Conservation (phyloP, 345 rosid species). For the Brassica incana region DNA sequence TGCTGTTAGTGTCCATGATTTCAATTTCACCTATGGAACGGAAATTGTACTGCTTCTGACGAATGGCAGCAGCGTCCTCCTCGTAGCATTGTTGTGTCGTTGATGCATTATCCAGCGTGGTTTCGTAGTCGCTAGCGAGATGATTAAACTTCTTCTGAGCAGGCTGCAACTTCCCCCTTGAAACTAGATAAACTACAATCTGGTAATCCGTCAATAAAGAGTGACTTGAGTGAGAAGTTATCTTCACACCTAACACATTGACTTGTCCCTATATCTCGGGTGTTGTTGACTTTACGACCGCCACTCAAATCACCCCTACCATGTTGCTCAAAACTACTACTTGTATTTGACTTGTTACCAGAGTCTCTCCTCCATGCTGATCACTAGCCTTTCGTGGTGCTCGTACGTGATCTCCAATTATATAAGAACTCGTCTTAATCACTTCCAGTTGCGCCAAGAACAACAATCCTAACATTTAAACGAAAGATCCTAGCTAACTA, state of each 20-base stretch:
- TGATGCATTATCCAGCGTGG: slow-evolving; percentile 61
- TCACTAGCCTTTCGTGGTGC: slow-evolving; percentile 26
- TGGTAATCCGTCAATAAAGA: slow-evolving; percentile 34
- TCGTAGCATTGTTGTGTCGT: slow-evolving; percentile 63
- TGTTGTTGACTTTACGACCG: too few species aligned
- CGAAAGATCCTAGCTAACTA: not conserved
- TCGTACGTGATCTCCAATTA: slow-evolving; percentile 58
- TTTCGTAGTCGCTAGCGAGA: slow-evolving; percentile 73
- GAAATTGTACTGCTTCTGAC: slow-evolving; percentile 70
- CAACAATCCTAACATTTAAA: slow-evolving; percentile 56
- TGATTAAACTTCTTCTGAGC: slow-evolving; percentile 86
- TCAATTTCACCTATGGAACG: slow-evolving; percentile 69
- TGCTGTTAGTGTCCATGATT: slow-evolving; percentile 61
- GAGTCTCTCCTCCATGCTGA: slow-evolving; percentile 30
- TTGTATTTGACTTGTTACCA: slow-evolving; percentile 4
- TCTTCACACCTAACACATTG: too few species aligned
- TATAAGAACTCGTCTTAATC: slow-evolving; percentile 40
- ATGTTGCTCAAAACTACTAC: slow-evolving; percentile 38
- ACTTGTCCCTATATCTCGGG: too few species aligned
- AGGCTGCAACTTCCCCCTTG: slow-evolving; percentile 69
- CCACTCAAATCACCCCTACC: too few species aligned
- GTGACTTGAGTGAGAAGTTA: too few species aligned
- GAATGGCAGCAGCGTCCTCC: slow-evolving; percentile 64
- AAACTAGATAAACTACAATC: slow-evolving; percentile 73
- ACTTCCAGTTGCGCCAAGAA: slow-evolving; percentile 63